Evolutionary conservation across 257 asterid species (phyloP).

Genomic region (Nicotiana benthamiana): DNA sequence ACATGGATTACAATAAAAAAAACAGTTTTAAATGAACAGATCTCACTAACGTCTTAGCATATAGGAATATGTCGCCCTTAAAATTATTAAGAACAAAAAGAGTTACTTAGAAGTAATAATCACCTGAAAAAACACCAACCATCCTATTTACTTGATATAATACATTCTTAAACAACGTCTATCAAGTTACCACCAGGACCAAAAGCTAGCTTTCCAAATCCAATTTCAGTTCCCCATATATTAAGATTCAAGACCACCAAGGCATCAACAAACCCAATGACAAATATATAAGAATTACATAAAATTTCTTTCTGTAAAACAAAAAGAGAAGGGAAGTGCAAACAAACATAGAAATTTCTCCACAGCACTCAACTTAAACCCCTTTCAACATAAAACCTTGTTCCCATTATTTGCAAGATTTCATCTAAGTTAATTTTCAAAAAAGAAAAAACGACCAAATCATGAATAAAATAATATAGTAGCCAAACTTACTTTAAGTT

Average conservation of each 20-base stretch:
- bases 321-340: background rate
- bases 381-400: no score
- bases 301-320: background rate
- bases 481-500: no score
- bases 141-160: background rate
- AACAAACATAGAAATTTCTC: no score
- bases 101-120: background rate
- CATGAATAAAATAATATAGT: no score
- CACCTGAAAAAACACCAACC: background rate
- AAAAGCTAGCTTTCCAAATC: background rate
- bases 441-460: no score
- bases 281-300: background rate
- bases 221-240: background rate
- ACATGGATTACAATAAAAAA: background rate
- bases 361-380: no score
- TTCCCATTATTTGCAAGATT: no score
- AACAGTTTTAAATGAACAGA: no score
- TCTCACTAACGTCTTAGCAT: background rate
- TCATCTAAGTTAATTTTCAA: no score
- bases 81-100: background rate
- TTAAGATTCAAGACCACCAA: background rate
- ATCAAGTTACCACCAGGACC: background rate
- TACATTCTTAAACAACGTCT: background rate
- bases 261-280: background rate
- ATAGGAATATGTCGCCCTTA: background rate